A percentile compares a stretch with the other conserved stretches of the same genome.
Evolutionary conservation across 768 basidiomycete genomes (phyloP).

Genomic region (Tulasnella sp.): DNA sequence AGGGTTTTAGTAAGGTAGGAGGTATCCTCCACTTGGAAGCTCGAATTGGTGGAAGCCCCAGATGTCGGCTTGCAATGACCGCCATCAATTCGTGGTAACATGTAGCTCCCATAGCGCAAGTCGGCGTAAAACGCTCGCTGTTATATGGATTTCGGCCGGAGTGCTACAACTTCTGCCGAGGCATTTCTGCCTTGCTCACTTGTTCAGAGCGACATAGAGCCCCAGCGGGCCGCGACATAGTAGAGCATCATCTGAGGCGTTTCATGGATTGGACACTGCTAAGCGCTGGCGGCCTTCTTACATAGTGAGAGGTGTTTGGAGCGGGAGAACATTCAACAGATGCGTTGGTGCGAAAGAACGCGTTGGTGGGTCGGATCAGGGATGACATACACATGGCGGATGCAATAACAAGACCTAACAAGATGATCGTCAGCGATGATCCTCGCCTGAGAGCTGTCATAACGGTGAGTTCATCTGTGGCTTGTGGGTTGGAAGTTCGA

Average conservation of each 20-base stretch:
- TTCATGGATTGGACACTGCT: too few species aligned
- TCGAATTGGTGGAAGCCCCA: neutral
- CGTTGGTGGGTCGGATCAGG: too few species aligned
- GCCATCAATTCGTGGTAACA: neutral
- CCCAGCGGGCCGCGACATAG: neutral
- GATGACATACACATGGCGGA: too few species aligned
- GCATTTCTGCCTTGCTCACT: neutral
- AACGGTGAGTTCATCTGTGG: neutral
- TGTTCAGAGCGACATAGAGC: neutral
- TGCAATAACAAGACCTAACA: too few species aligned
- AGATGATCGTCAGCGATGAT: neutral
- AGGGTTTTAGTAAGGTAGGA: neutral
- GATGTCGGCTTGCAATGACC: neutral
- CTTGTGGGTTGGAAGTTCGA: neutral
- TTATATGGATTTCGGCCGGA: neutral
- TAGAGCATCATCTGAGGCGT: too few species aligned
- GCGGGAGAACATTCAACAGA: too few species aligned
- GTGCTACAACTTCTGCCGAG: neutral
- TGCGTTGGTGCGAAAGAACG: too few species aligned
- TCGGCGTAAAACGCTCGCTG: neutral
- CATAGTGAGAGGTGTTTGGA: too few species aligned
- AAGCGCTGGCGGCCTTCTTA: too few species aligned
- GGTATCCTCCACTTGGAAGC: neutral
- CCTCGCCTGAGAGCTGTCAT: neutral
- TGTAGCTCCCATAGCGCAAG: neutral